phyloP scores from a whole-genome alignment of 2,329 filamentous ascomycete genomes.

The Colletotrichum spinosum region DNA sequence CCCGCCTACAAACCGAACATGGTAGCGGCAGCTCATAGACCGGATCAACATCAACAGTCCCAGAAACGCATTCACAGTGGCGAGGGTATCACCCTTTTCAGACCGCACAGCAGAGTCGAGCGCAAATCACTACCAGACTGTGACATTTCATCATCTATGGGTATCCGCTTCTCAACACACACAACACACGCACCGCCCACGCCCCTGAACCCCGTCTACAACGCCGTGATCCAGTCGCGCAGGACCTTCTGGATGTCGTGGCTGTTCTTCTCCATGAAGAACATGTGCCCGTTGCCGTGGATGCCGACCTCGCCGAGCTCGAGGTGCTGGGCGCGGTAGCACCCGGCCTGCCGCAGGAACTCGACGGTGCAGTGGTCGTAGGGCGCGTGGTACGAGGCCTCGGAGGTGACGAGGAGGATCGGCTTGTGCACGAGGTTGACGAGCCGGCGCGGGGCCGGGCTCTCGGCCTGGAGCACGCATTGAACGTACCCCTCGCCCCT shows the following conservation, averaged over 20 bases:
- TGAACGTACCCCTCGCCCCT: slow-evolving; percentile 39
- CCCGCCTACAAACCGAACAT: no score
- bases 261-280: slow-evolving; percentile 62
- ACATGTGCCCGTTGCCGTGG: slow-evolving; percentile 60
- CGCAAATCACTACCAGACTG: no score
- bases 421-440: slow-evolving; percentile 49
- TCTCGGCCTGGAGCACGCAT: slow-evolving; percentile 50
- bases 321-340: slow-evolving; percentile 47
- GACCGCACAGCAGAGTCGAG: no score
- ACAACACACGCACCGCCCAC: background rate
- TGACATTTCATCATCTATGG: no score
- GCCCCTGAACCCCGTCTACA: slow-evolving; percentile 13
- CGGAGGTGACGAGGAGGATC: slow-evolving; percentile 53
- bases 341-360: slow-evolving; percentile 57
- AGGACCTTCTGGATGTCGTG: slow-evolving; percentile 47
- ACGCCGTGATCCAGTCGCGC: slow-evolving; percentile 40
- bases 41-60: no score
- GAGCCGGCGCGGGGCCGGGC: slow-evolving; percentile 49
- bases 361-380: slow-evolving; percentile 57
- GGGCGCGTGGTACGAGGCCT: slow-evolving; percentile 57
- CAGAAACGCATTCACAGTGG: no score
- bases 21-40: no score
- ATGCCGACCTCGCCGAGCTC: slow-evolving; percentile 53
- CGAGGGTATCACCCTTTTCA: no score
- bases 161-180: background rate